A percentile compares a stretch with the other conserved stretches of the same genome.
Conservation (phyloP, 345 rosid genomes). For the Boechera stricta region DNA sequence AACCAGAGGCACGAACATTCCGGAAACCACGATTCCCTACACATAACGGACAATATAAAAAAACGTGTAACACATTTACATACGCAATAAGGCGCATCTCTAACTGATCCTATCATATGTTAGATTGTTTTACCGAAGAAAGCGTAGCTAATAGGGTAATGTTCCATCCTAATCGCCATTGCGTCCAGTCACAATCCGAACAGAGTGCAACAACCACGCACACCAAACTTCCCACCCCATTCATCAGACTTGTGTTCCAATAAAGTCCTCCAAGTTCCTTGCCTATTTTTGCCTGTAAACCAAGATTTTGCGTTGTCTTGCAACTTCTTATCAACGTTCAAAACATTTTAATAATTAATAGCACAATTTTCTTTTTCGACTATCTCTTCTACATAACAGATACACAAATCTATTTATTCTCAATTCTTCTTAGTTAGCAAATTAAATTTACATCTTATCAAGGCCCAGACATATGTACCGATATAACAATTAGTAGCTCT, state of each 20-base stretch:
- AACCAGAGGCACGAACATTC: conserved; percentile 31
- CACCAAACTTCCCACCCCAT: conserved; percentile 33
- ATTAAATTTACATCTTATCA: neutral
- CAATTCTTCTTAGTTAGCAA: neutral
- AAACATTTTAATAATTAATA: neutral
- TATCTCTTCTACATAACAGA: neutral
- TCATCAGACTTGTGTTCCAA: conserved; percentile 44
- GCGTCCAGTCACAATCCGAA: conserved; percentile 34
- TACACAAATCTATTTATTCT: neutral
- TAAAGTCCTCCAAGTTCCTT: conserved; percentile 38
- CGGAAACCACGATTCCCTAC: conserved; percentile 44
- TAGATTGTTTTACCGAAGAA: conserved; percentile 34
- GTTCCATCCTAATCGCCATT: conserved; percentile 47
- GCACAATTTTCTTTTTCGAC: neutral
- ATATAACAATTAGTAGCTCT: neutral
- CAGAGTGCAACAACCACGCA: conserved; percentile 35
- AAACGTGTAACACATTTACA: neutral
- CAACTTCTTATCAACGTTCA: neutral
- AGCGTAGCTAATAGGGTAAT: conserved; percentile 35
- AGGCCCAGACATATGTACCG: neutral
- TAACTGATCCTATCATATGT: conserved; percentile 5
- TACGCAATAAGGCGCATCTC: neutral
- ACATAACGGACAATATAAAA: neutral
- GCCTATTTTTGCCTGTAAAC: conserved; percentile 40
- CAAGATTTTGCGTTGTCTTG: neutral